Evolutionary conservation across 352 stramenopile species (phyloP), one percentile per base, ranked within the genome.

Genomic region (Blastocystis sp.): DNA sequence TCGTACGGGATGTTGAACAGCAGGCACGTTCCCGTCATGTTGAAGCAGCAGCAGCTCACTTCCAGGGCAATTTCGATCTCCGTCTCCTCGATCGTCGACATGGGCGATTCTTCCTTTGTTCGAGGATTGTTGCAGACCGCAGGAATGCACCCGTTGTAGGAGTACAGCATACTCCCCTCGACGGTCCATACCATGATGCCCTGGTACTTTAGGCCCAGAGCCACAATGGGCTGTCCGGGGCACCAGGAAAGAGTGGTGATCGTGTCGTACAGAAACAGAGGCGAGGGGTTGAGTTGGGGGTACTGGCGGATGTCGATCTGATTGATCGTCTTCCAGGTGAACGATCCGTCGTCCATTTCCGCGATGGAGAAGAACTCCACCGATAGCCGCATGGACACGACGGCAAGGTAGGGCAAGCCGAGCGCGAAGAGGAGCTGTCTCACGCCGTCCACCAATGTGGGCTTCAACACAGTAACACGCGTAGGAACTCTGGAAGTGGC

Each of bases 1-100:
- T 84, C 52, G 61, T 68, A 84, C 19, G 74, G 74, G 28, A 84
- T 63, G 48, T 84, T 84, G 74, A 84, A 84, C 19, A 84, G 40
- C 9, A 84, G 57, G 3, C 2, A 62, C 40, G 57, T 68, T 66
- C 74, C 74, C 9, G 24, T 54, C 74, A 68, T 66, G 4, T 62
- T 70, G 54, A 84, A 84, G 10, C 24, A 66, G 28, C 74, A 84
- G 28, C 74, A 84, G 48, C 74, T 84, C 38, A 84, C 61, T 45
- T 84, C 74, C n/a, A 45, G 28, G 1, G 66, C 28, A 14, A 28
- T 34, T 17, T 34, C 66, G 48, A 76, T 57, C n/a, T 45, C 66
- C 21, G 28, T 76, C 6, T 57, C 48, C 6, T 57, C 48, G 14
- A 57, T 57, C 48, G 48, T 14, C 6, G 48, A 57, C 48, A 57